Evolutionary conservation across 1,139 yeast species (phyloP), one percentile per base, ranked within the genome.

Genomic region (Candida frijolesensis): DNA sequence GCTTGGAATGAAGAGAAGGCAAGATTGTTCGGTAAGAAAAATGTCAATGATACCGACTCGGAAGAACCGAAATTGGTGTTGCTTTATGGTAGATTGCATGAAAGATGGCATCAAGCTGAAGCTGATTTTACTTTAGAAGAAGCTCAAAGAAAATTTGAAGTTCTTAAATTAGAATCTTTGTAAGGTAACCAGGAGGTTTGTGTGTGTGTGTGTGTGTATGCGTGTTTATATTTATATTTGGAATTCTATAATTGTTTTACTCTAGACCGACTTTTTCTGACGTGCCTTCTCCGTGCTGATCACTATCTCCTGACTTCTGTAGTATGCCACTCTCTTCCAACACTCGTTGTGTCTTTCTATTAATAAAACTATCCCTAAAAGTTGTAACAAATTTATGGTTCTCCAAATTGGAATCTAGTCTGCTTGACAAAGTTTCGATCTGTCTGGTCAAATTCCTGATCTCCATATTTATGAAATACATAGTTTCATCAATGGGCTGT

Each of bases 401-500:
- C 18, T 50, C 49, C 33, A 61, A 45, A 12, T 60, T 59, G 16
- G 47, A 55, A 34, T 54, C 54, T 44, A 37, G 52, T 53, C 42
- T 60, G 56, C 10, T 63, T 61, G 45, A 78, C 59, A 79, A 58
- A 15, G 59, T 61, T 14, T 66, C 63, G 0, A 76, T 69, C 53
- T 78, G 79, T 1, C 64, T 61, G 0, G 78, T 64, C 46, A 80
- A 65, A 37, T 71, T 68, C 46, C 70, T 70, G 27, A 74, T 72
- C 52, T 79, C 80, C 35, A 63, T 61, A n/a, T 76, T 59, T 39
- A 78, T 55, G 57, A 72, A 83, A 57, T 72, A 72, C 27, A 82
- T 62, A 2, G 83, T 79, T 48, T 84, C 87, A 52, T 76, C 76
- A 22, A 84, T 60, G 3, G 88, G 87, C 1, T 76, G 66, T 14